Evolutionary conservation across 164 flowering plant species (phyloP).

Genomic region (Santalum album): DNA sequence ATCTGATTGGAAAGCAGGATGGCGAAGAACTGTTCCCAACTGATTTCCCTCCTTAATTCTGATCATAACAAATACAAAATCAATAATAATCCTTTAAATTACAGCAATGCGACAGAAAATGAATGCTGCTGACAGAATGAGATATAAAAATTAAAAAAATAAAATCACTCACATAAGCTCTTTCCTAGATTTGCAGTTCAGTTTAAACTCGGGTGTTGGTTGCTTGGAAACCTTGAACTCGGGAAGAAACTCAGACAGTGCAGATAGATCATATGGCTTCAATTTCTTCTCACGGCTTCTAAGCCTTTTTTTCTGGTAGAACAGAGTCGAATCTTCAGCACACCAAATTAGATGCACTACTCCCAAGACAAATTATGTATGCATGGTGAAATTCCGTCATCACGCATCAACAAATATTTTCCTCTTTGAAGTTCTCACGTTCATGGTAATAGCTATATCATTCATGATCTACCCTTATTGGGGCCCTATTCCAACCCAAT

Average conservation of each 20-base stretch:
- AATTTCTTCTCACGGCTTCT: conserved; percentile 51
- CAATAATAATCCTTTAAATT: not conserved
- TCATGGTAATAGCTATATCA: not conserved
- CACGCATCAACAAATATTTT: not conserved
- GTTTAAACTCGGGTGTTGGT: conserved; percentile 23
- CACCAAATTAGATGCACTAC: not conserved
- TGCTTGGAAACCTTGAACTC: conserved; percentile 25
- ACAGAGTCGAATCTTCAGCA: not conserved
- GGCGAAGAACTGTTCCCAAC: conserved; percentile 36
- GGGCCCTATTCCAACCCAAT: too few relatives aligned
- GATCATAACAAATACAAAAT: conserved; percentile 8
- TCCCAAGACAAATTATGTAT: not conserved
- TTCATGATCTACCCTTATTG: not conserved
- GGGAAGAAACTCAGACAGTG: conserved; percentile 57
- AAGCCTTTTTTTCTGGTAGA: conserved; percentile 43
- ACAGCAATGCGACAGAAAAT: not conserved
- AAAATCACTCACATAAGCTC: conserved; percentile 45
- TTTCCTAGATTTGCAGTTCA: conserved; percentile 47
- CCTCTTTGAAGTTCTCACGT: not conserved
- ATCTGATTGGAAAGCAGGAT: conserved; percentile 50
- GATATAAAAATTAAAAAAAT: not conserved
- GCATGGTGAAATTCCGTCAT: not conserved
- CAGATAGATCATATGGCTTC: conserved; percentile 65
- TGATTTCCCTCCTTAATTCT: conserved; percentile 56
- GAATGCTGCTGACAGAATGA: not conserved